Conservation (phyloP, 2,329 filamentous ascomycete species). For the Tolypocladium pustulatum region DNA sequence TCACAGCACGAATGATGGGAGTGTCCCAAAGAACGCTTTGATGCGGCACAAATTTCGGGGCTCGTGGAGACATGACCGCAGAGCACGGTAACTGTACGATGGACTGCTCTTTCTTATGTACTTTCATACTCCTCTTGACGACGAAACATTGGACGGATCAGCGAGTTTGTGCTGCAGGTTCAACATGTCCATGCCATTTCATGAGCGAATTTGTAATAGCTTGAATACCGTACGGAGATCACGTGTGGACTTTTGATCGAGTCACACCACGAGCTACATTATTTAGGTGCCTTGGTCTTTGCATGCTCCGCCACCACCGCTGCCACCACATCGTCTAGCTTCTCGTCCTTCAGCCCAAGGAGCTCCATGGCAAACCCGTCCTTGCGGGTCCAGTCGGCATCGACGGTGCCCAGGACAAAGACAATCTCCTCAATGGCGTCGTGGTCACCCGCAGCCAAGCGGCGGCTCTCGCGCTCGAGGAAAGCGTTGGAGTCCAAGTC, state of each 20-base stretch:
- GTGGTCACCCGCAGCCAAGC: constrained; percentile 25
- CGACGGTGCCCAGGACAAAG: constrained; percentile 35
- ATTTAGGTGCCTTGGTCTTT: neutral
- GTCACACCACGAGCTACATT: neutral
- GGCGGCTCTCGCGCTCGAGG: constrained; percentile 24
- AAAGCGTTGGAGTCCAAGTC: constrained; percentile 27
- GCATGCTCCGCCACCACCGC: constrained; percentile 17
- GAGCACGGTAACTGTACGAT: neutral
- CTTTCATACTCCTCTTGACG: neutral
- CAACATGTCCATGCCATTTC: neutral
- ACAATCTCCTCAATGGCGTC: constrained; percentile 35
- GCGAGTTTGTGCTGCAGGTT: neutral
- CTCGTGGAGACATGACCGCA: neutral
- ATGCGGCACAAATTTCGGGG: constrained; percentile 11
- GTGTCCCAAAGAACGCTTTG: constrained; percentile 10
- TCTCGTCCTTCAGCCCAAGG: constrained; percentile 34
- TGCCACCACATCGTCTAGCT: constrained; percentile 30
- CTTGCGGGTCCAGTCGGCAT: constrained; percentile 36
- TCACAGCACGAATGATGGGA: constrained; percentile 13
- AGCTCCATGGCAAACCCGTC: constrained; percentile 36
- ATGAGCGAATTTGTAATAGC: neutral
- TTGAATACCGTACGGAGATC: fast-evolving
- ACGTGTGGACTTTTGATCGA: neutral
- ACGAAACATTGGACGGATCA: neutral
- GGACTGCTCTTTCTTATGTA: neutral